Evolutionary conservation across 169 alveolate genomes (phyloP).

Genomic region (Plasmodium ovale): DNA sequence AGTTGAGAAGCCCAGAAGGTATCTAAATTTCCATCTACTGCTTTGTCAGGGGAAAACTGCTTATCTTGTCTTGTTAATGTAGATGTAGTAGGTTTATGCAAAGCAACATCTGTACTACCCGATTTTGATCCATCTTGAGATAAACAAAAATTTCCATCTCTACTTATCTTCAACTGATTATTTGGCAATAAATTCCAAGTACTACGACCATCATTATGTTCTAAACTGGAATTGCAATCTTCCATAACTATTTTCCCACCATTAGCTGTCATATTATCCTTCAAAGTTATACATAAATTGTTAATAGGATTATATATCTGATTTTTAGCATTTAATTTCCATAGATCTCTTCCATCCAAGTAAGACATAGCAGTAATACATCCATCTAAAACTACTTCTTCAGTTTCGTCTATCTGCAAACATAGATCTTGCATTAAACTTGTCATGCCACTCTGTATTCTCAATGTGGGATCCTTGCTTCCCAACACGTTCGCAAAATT

Average conservation of each 20-base stretch:
- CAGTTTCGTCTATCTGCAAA: conserved; percentile 84
- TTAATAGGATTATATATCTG: conserved; percentile 68
- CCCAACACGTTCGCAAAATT: conserved; percentile 88
- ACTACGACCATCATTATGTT: conserved; percentile 81
- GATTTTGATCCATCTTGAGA: conserved; percentile 90
- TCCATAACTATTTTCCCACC: conserved; percentile 83
- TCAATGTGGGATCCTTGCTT: conserved; percentile 85
- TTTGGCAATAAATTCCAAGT: conserved; percentile 91
- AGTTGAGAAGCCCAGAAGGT: conserved; percentile 89
- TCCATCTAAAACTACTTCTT: conserved; percentile 84
- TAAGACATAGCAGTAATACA: conserved; percentile 84
- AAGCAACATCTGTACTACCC: conserved; percentile 90
- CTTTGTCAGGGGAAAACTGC: conserved; percentile 82
- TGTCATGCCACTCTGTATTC: conserved; percentile 92
- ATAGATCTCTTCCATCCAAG: conserved; percentile 81
- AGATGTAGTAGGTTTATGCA: conserved; percentile 83
- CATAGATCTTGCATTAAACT: conserved; percentile 83
- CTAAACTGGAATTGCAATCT: conserved; percentile 64
- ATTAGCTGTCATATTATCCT: conserved; percentile 83
- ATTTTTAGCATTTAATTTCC: conserved; percentile 83
- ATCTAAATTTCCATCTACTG: conserved; percentile 88
- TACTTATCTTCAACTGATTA: conserved; percentile 89
- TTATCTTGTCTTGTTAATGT: conserved; percentile 84
- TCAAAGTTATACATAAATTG: conserved; percentile 85
- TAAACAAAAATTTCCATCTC: conserved; percentile 91